phyloP scores from a whole-genome alignment of 495 filamentous ascomycete genomes.

The Daldinia grandis region DNA sequence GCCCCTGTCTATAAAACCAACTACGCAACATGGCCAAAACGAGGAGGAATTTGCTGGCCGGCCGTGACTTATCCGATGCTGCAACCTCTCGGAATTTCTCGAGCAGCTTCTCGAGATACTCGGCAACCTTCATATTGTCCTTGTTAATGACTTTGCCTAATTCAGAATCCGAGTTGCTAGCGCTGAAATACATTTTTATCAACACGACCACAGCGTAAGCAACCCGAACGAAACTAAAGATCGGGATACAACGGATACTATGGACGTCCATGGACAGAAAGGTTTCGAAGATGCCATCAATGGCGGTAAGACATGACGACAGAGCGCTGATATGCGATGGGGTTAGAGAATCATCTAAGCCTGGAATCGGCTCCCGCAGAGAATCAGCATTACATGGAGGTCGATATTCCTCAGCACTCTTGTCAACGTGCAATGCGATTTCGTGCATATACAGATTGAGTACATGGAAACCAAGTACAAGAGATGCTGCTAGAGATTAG shows the following conservation, averaged over 20 bases:
- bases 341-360: conserved; percentile 58
- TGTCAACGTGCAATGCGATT: conserved; percentile 79
- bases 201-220: conserved; percentile 85
- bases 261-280: conserved; percentile 69
- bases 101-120: conserved; percentile 74
- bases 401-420: conserved; percentile 67
- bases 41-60: conserved; percentile 78
- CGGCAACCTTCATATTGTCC: conserved; percentile 76
- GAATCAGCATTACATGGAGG: conserved; percentile 56
- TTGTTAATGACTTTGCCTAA: conserved; percentile 80
- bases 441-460: conserved; percentile 87
- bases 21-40: conserved; percentile 76
- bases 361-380: conserved; percentile 51
- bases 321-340: conserved; percentile 75
- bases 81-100: conserved; percentile 71
- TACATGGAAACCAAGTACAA: conserved; percentile 69
- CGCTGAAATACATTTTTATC: conserved; percentile 87
- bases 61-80: conserved; percentile 69
- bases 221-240: conserved; percentile 79
- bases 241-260: conserved; percentile 74
- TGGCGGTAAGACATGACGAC: conserved; percentile 72
- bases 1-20: conserved; percentile 68
- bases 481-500: conserved; percentile 53
- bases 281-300: conserved; percentile 77
- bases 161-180: conserved; percentile 70